Percentiles rank a stretch among this genome's conserved stretches.
Evolutionary conservation across 176 grass and related monocot species (phyloP).

Genomic region (Aechmea fasciata): DNA sequence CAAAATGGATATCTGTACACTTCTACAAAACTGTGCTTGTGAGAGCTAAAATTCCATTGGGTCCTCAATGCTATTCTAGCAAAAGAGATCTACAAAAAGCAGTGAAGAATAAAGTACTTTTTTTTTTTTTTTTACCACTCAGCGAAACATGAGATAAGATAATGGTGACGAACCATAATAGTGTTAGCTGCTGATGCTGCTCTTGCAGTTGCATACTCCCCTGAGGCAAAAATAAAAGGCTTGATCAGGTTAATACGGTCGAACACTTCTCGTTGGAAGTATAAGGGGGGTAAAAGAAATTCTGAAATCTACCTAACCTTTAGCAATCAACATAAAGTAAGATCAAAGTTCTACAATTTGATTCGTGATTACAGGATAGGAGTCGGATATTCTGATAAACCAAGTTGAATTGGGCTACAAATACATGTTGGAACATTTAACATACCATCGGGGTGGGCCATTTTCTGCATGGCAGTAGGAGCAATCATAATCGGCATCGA

Average conservation of each 20-base stretch:
- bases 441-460: slow-evolving; percentile 94
- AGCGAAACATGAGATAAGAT: neutral
- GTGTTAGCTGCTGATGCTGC: slow-evolving; percentile 76
- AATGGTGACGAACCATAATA: slow-evolving; percentile 56
- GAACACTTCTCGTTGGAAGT: neutral
- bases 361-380: neutral
- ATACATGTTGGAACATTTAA: neutral
- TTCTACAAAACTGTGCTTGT: too few relatives aligned
- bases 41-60: too few relatives aligned
- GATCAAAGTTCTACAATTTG: neutral
- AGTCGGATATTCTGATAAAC: neutral
- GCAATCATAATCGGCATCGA: slow-evolving; percentile 98
- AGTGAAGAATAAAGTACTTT: neutral
- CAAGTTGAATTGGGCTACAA: neutral
- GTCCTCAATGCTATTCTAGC: too few relatives aligned
- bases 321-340: neutral
- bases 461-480: slow-evolving; percentile 89
- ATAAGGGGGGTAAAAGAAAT: neutral
- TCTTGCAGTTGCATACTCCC: slow-evolving; percentile 78
- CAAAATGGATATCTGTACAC: too few relatives aligned
- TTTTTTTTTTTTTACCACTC: too few relatives aligned
- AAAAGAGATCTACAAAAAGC: neutral
- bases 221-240: slow-evolving; percentile 32
- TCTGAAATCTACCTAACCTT: neutral
- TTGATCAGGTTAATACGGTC: slow-evolving; percentile 9